Evolutionary conservation across 345 rosid genomes (phyloP).

Genomic region (Eucalyptus sp.): DNA sequence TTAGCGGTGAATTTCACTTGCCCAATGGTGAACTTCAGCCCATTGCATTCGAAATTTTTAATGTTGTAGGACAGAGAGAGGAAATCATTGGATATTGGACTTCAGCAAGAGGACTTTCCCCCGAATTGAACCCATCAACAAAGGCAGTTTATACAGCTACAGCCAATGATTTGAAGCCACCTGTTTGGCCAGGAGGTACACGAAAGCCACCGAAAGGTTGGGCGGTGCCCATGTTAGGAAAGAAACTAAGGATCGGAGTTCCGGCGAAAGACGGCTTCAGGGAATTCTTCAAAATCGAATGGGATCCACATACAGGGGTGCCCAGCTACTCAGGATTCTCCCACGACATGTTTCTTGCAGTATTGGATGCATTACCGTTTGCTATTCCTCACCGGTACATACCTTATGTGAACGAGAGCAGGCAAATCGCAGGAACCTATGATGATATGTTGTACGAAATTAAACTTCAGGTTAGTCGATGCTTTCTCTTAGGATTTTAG

Average conservation of each 20-base stretch:
- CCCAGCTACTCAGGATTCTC: not conserved
- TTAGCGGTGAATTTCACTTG: not conserved
- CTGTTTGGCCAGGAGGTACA: conserved; percentile 11
- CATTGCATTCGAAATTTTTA: not conserved
- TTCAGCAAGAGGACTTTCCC: not conserved
- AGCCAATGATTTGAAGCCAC: not conserved
- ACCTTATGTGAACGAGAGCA: not conserved
- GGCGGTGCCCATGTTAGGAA: not conserved
- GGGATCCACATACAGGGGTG: not conserved
- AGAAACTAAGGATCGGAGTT: conserved; percentile 9
- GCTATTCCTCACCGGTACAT: not conserved
- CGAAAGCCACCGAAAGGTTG: not conserved
- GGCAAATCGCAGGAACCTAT: not conserved
- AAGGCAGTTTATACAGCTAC: not conserved
- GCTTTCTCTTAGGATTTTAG: no score
- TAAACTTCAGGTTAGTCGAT: not conserved
- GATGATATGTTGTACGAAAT: not conserved
- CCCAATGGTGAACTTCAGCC: not conserved
- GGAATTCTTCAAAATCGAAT: not conserved
- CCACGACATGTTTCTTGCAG: conserved; percentile 2
- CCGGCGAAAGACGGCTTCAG: not conserved
- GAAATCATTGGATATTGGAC: conserved; percentile 1
- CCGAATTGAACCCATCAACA: not conserved
- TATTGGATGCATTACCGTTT: not conserved
- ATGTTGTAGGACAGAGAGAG: not conserved